phyloP scores from a whole-genome alignment of 768 basidiomycete species.

The Collybiopsis luxurians region DNA sequence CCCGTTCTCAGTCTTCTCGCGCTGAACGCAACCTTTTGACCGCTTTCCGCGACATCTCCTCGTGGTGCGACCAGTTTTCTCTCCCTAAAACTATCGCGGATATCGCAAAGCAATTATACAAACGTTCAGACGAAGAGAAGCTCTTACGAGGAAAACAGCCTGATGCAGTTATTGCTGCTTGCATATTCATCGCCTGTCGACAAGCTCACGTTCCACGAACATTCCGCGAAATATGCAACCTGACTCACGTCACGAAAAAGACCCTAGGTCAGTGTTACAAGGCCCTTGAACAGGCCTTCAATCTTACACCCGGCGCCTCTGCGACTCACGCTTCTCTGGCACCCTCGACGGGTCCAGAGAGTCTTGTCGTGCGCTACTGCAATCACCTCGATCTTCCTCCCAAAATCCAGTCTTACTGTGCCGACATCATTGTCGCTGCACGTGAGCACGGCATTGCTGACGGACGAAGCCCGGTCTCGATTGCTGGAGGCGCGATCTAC shows the following conservation, averaged over 20 bases:
- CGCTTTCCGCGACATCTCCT: slow-evolving; percentile 89
- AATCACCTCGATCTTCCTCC: slow-evolving; percentile 86
- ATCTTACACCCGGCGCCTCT: slow-evolving; percentile 78
- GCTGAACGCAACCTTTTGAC: slow-evolving; percentile 82
- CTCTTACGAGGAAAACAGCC: slow-evolving; percentile 87
- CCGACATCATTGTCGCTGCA: slow-evolving; percentile 78
- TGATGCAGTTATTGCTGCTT: slow-evolving; percentile 93
- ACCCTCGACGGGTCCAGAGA: slow-evolving; percentile 73
- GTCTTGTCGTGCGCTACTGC: slow-evolving; percentile 89
- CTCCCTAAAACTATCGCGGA: slow-evolving; percentile 93
- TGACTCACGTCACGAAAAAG: slow-evolving; percentile 95
- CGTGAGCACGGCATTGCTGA: slow-evolving; percentile 87
- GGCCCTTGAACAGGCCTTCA: slow-evolving; percentile 84
- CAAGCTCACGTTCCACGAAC: slow-evolving; percentile 95
- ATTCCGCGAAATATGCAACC: slow-evolving; percentile 92
- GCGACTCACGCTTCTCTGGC: slow-evolving; percentile 41
- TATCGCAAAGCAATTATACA: slow-evolving; percentile 96
- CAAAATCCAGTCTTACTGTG: slow-evolving; percentile 79
- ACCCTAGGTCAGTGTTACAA: slow-evolving; percentile 92
- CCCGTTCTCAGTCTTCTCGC: slow-evolving; percentile 73
- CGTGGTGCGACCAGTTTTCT: slow-evolving; percentile 95
- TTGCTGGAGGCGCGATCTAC: slow-evolving; percentile 95
- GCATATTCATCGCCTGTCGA: slow-evolving; percentile 96
- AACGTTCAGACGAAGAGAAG: slow-evolving; percentile 95
- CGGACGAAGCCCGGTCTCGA: slow-evolving; percentile 94